Conservation (phyloP, 495 filamentous ascomycete genomes). For the Daldinia grandis region DNA sequence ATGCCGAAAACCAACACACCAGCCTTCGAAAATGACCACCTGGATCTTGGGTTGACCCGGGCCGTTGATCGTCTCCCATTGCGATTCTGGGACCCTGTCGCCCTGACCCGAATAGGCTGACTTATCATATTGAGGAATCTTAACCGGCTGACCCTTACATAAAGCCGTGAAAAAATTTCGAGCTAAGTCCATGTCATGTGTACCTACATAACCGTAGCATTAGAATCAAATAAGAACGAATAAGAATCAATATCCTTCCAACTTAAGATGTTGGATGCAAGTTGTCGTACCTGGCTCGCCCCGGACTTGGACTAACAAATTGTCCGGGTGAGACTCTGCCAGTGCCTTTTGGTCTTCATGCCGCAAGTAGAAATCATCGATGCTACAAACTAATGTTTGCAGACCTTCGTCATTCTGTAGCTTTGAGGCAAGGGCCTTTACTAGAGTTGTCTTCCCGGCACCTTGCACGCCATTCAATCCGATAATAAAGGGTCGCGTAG, state of each 20-base stretch:
- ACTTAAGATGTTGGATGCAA: conserved; percentile 4
- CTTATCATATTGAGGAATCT: conserved; percentile 87
- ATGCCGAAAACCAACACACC: conserved; percentile 86
- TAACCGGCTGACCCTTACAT: conserved; percentile 57
- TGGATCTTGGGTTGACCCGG: conserved; percentile 61
- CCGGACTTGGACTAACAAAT: conserved; percentile 80
- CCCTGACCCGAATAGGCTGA: conserved; percentile 78
- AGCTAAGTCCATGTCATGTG: conserved; percentile 80
- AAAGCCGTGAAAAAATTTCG: conserved; percentile 69
- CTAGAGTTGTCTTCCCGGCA: conserved; percentile 90
- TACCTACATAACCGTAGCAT: conserved; percentile 58
- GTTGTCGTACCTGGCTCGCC: conserved; percentile 70
- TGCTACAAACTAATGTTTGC: conserved; percentile 78
- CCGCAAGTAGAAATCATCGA: conserved; percentile 90
- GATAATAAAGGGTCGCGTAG: conserved; percentile 61
- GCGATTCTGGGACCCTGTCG: conserved; percentile 69
- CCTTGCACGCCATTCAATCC: conserved; percentile 80
- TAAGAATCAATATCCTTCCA: not conserved
- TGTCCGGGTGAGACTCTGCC: conserved; percentile 69
- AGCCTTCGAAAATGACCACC: conserved; percentile 88
- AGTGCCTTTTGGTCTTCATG: conserved; percentile 76
- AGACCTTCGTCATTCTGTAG: conserved; percentile 73
- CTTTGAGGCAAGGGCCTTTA: conserved; percentile 70
- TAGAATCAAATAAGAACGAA: conserved; percentile 22
- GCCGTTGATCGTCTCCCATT: conserved; percentile 71